Percentiles rank a stretch among this genome's conserved stretches.
Evolutionary conservation across 2,329 filamentous ascomycete genomes (phyloP).

Genomic region (Neofusicoccum ribis): DNA sequence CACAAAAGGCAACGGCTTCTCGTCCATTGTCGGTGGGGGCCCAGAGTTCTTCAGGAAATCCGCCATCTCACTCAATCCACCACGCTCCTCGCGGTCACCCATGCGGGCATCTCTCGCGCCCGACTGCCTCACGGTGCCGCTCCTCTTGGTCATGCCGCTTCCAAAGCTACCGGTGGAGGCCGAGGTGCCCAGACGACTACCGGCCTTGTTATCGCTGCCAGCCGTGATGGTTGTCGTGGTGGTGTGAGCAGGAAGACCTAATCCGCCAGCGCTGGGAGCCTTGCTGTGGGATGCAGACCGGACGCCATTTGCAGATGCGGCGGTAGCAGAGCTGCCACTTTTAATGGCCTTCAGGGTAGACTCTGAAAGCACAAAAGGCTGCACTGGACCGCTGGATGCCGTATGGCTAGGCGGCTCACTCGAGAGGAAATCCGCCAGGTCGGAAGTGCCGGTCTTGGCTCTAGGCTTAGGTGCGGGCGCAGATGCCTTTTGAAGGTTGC

Average conservation of each 20-base stretch:
- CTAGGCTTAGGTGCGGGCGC: conserved; percentile 24
- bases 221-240: not conserved
- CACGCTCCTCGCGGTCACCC: conserved; percentile 1
- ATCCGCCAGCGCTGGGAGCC: not conserved
- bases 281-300: conserved; percentile 27
- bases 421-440: conserved; percentile 68
- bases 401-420: conserved; percentile 59
- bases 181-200: not conserved
- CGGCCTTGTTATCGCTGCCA: not conserved
- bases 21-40: conserved; percentile 30
- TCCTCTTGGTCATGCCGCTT: not conserved
- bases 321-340: conserved; percentile 16
- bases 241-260: not conserved
- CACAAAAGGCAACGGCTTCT: conserved; percentile 15
- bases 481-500: conserved; percentile 4
- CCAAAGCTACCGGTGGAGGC: not conserved
- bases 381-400: conserved; percentile 24
- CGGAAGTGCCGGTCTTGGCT: conserved; percentile 49
- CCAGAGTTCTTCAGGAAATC: conserved; percentile 46
- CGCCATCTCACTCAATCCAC: conserved; percentile 38
- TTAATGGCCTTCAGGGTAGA: conserved; percentile 11
- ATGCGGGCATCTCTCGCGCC: not conserved
- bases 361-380: conserved; percentile 31
- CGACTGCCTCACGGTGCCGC: not conserved
- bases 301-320: conserved; percentile 19